These are phyloP conservation scores for Tylopilus orsonianus DNA, from an alignment of 1,284 basidiomycete species.

Conservation along the genomic window DNA sequence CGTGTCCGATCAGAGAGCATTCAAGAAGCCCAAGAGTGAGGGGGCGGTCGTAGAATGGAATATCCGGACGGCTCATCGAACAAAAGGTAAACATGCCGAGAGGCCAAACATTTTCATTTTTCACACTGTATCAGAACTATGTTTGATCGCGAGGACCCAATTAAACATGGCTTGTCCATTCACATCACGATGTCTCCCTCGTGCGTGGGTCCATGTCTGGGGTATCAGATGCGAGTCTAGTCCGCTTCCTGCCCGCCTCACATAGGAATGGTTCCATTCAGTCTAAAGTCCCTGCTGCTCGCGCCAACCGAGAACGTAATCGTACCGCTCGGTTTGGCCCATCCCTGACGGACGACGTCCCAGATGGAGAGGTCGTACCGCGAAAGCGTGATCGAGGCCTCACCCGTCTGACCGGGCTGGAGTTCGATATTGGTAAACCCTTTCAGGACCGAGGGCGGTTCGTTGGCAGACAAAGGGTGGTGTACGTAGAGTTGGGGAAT, in stretches of 20 bases:
- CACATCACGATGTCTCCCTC: neutral
- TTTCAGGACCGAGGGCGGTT: constrained; percentile 62
- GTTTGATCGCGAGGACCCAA: neutral
- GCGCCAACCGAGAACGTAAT: constrained; percentile 49
- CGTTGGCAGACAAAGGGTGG: constrained; percentile 52
- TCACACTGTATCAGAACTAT: neutral
- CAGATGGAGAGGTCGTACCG: constrained; percentile 65
- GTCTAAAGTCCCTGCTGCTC: constrained; percentile 50
- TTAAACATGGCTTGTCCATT: neutral
- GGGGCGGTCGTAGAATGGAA: too few species aligned
- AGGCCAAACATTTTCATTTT: neutral
- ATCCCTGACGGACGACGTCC: constrained; percentile 52
- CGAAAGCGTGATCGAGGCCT: constrained; percentile 56
- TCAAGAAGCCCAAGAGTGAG: too few species aligned
- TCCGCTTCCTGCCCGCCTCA: constrained; percentile 22
- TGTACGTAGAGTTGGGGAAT: constrained; percentile 68
- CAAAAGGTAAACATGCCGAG: too few species aligned
- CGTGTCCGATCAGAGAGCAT: too few species aligned
- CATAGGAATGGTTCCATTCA: constrained; percentile 39
- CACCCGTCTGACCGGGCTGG: constrained; percentile 44
- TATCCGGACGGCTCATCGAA: too few species aligned
- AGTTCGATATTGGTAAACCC: constrained; percentile 65
- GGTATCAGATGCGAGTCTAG: too few species aligned
- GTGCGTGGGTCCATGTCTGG: neutral
- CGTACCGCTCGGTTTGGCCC: constrained; percentile 44